Evolutionary conservation across 441 rosid genomes (phyloP), one percentile per base, ranked within the genome.

Genomic region (Breynia disticha): DNA sequence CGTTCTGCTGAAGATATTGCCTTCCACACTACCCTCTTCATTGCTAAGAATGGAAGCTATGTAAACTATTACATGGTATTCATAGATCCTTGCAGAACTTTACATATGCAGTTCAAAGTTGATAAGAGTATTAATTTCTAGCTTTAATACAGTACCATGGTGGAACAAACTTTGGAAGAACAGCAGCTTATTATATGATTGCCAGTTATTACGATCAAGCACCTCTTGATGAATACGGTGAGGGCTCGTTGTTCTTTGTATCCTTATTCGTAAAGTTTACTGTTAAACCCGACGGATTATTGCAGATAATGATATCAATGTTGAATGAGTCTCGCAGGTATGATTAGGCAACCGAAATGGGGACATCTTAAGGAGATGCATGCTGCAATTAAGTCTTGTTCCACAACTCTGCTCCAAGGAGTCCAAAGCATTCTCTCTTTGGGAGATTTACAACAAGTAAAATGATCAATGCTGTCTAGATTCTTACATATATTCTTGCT

Each of bases 21-120:
- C 51, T 90, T 74, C 62, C 84, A 83, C 0, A 93, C 73, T 50
- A 78, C 90, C 18, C 46, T 78, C 5, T 90, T 90, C 75, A 54
- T 90, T 13, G 81, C 75, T 17, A 83, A 66, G 68, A 79, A 78
- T 14, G 98, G 98, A 80, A 87, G 84, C 63, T 87, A 63, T 52
- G 68, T 87, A 28, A 90, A 90, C 69, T 87, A 90, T 69, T 90
- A 90, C 72, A 90, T 85, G 97, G 97, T 87, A 77, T n/a, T 46
- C 20, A 5, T n/a, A 19, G 10, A 16, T 16, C 16, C 20, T 46
- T 14, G 17, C 44, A 11, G 15, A 11, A 41, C 44, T 11, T 13
- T 41, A 28, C 7, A 24, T 28, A n/a, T n/a, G n/a, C n/a, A 3
- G 35, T 28, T 28, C 35, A 28, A 28, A 9, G 5, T 5, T 28